Conservation (phyloP, 305 asterid species). For the Rubia tinctorum region DNA sequence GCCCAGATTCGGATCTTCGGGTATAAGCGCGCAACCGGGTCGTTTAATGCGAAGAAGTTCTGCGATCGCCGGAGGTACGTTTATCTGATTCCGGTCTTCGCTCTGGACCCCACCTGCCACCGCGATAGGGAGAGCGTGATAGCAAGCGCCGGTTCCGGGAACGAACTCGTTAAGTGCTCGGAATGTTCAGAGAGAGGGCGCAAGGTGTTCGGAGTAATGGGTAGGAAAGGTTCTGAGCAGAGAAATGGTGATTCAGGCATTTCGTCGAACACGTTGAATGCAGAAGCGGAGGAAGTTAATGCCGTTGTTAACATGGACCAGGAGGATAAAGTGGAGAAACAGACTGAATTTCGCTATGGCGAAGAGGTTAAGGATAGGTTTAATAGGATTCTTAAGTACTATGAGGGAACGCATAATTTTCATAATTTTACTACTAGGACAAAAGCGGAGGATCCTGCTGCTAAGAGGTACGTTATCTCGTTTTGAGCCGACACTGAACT, state of each 20-base stretch:
- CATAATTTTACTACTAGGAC: constrained; percentile 90
- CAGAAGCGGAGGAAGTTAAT: constrained; percentile 11
- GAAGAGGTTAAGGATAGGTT: constrained; percentile 70
- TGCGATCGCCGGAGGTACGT: constrained; percentile 91
- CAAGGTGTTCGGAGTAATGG: constrained; percentile 70
- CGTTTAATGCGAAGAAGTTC: constrained; percentile 88
- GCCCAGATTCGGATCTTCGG: constrained; percentile 83
- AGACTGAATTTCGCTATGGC: constrained; percentile 50
- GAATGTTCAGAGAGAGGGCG: constrained; percentile 92
- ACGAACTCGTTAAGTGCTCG: constrained; percentile 69
- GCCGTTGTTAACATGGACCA: constrained; percentile 17
- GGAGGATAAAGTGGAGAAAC: constrained; percentile 30
- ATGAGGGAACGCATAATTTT: constrained; percentile 86
- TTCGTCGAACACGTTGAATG: constrained; percentile 31
- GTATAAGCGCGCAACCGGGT: constrained; percentile 58
- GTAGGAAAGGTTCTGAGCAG: constrained; percentile 41
- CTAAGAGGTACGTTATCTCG: constrained; percentile 64
- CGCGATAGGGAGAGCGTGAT: constrained; percentile 85
- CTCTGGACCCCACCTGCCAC: constrained; percentile 75
- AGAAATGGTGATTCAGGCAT: constrained; percentile 35
- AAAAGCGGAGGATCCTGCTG: constrained; percentile 89
- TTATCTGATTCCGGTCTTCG: constrained; percentile 79
- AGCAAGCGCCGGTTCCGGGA: constrained; percentile 74
- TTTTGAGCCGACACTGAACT: constrained; percentile 57
- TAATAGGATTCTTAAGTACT: constrained; percentile 63